Evolutionary conservation across 306 rosid species (phyloP).

Genomic region (Cyamopsis tetragonoloba): DNA sequence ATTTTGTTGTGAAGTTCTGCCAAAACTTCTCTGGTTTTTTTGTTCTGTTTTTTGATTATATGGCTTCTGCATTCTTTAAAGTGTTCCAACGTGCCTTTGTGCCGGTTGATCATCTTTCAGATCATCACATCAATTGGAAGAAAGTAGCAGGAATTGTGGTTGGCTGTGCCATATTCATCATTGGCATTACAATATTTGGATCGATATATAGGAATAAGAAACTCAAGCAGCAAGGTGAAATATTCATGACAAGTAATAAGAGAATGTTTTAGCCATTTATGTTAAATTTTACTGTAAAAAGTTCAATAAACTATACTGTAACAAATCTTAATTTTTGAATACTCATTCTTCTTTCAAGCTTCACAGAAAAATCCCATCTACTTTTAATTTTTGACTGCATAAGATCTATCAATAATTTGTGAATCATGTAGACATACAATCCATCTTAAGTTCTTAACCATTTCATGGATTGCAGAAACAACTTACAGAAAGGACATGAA

Average conservation of each 20-base stretch:
- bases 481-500: background rate
- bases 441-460: background rate
- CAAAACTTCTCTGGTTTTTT: background rate
- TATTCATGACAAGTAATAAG: background rate
- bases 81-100: background rate
- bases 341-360: background rate
- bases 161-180: background rate
- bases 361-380: background rate
- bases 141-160: constrained; percentile 7
- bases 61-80: background rate
- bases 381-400: background rate
- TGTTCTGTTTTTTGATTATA: background rate
- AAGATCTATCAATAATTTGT: background rate
- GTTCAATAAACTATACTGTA: background rate
- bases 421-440: background rate
- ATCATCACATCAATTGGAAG: background rate
- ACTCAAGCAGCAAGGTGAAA: constrained; percentile 6
- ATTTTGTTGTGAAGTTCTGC: background rate
- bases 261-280: background rate
- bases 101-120: background rate
- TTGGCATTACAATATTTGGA: background rate
- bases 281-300: background rate
- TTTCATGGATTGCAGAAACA: background rate
- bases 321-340: background rate
- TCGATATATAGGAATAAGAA: constrained; percentile 8